These are phyloP conservation scores for Aegle marmelos DNA, from an alignment of 345 rosid genomes.

Conservation along the genomic window DNA sequence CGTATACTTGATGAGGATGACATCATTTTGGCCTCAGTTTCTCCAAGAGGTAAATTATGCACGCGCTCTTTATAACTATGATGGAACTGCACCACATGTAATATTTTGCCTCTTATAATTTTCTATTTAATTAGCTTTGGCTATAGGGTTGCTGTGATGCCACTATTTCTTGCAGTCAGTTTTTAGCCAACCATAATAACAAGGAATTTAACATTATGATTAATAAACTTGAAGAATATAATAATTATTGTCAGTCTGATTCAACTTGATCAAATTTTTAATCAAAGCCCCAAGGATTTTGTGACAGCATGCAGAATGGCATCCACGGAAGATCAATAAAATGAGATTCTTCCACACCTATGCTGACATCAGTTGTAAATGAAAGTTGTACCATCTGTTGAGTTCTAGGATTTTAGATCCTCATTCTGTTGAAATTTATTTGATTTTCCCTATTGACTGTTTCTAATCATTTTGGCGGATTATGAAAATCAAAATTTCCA, in stretches of 20 bases:
- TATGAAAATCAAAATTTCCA: neutral
- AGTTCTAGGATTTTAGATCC: neutral
- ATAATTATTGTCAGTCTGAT: neutral
- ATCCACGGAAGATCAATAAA: neutral
- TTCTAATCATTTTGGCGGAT: neutral
- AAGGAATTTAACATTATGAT: neutral
- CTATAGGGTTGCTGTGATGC: neutral
- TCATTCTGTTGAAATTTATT: too few species aligned
- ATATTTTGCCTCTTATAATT: neutral
- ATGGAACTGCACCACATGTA: neutral
- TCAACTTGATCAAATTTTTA: neutral
- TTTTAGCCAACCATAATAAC: neutral
- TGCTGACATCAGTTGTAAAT: neutral
- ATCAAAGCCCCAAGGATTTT: too few species aligned
- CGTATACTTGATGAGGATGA: constrained; percentile 74
- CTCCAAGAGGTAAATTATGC: constrained; percentile 49
- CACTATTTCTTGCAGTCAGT: neutral
- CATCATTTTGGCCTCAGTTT: constrained; percentile 48
- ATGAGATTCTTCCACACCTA: neutral
- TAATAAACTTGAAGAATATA: neutral
- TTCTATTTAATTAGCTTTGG: neutral
- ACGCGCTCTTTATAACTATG: neutral
- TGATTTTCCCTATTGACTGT: neutral
- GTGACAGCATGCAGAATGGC: neutral
- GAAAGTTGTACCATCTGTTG: neutral